Base-by-base conservation (phyloP, 768 basidiomycete species). In the Macrolepiota fuliginosa region DNA sequence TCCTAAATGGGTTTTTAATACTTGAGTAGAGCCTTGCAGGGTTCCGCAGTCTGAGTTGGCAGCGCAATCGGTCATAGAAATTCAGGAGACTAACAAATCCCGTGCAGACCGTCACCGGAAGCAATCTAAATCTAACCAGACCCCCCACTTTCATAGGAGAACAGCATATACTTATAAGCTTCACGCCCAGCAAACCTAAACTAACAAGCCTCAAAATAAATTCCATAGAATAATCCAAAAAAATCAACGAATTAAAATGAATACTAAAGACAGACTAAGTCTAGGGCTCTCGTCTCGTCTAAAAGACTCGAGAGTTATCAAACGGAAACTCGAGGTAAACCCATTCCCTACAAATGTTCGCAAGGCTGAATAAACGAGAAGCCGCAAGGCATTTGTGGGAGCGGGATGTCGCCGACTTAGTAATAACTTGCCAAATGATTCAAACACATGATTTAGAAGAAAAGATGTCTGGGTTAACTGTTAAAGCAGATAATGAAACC, bases 391-490 rank as follows among this genome's bases (percentile, higher is more conserved):
- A 54, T 7, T 15, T 46, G 52, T 42, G 39, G 25, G 35, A 52
- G 50, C 25, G 47, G 50, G 35, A 49, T 24, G 39, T 32, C 39
- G n/a, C 19, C 49, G 27, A 39, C 56, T 39, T 49, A 49, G 37
- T 37, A 42, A 45, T 42, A n/a, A 35, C 46, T 54, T 40, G 60
- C 61, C 65, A 58, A 62, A 60, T 53, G 61, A 47, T 59, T 64
- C 66, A 62, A 67, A 61, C 62, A 63, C 32, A 58, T 61, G 67
- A 63, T 61, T 64, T 58, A 65, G 61, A 70, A 62, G 57, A 65
- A 67, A 63, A 77, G 68, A 72, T 72, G 74, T 76, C 71, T 70
- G 71, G 72, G 73, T 77, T 75, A 77, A 76, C 71, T 73, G 68
- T 70, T 73, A 72, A 66, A 66, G 66, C 60, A 50, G 54, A 61